A percentile compares a stretch with the other conserved stretches of the same genome.
phyloP scores from a whole-genome alignment of 169 alveolate species.

The Sarcocystis neurona region DNA sequence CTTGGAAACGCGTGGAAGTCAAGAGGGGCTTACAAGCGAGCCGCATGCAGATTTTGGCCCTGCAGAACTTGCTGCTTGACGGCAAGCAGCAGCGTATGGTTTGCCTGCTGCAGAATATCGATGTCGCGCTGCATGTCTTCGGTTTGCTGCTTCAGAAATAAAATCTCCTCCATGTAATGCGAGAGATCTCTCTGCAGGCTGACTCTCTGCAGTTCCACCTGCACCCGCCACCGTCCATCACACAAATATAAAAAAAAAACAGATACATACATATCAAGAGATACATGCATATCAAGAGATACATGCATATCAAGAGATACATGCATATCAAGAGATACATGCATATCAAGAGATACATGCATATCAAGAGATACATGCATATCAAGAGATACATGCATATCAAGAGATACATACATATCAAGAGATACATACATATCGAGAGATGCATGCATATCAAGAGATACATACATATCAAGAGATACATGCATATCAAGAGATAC shows the following conservation, averaged over 20 bases:
- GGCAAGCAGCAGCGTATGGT: neutral
- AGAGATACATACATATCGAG: neutral
- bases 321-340: neutral
- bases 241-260: neutral
- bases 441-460: neutral
- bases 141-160: neutral
- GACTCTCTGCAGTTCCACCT: neutral
- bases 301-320: too few species aligned
- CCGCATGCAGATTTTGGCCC: conserved; percentile 20
- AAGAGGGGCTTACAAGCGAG: neutral
- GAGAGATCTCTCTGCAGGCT: conserved; percentile 1
- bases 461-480: too few species aligned
- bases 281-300: too few species aligned
- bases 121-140: conserved; percentile 18
- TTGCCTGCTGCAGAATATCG: conserved; percentile 9
- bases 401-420: neutral
- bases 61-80: neutral
- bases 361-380: neutral
- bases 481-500: too few species aligned
- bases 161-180: conserved; percentile 22
- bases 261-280: neutral
- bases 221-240: too few species aligned
- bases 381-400: too few species aligned
- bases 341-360: too few species aligned
- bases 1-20: too few species aligned